Evolutionary conservation across 1,284 basidiomycete genomes (phyloP).

Genomic region (Hemileia vastatrix): DNA sequence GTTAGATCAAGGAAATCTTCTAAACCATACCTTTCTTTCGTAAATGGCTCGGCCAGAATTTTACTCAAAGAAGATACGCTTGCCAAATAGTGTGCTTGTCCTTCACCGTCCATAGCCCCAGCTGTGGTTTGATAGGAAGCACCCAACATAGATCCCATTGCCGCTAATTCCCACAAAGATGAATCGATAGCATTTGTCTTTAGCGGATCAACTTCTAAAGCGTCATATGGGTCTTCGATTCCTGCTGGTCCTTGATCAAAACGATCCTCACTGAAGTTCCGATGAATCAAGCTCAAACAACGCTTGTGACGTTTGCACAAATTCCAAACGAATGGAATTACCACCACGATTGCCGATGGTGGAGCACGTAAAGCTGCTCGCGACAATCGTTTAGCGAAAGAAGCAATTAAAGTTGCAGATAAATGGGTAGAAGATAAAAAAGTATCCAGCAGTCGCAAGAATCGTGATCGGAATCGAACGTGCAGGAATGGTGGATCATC

Average conservation of each 20-base stretch:
- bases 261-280: no score
- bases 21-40: constrained; percentile 75
- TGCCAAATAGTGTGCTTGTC: constrained; percentile 86
- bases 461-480: constrained; percentile 81
- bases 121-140: no score
- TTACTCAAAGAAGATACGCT: constrained; percentile 71
- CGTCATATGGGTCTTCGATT: constrained; percentile 73
- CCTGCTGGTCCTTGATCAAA: no score
- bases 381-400: constrained; percentile 84
- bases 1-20: constrained; percentile 97
- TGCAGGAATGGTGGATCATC: constrained; percentile 79
- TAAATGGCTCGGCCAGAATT: constrained; percentile 84
- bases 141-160: constrained; percentile 60
- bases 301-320: constrained; percentile 82
- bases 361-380: constrained; percentile 73
- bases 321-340: constrained; percentile 91
- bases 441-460: constrained; percentile 82
- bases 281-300: constrained; percentile 85
- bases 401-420: constrained; percentile 76
- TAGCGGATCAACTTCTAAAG: constrained; percentile 62
- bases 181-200: constrained; percentile 73
- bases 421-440: constrained; percentile 86
- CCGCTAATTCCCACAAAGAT: constrained; percentile 82
- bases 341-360: constrained; percentile 78
- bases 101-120: no score